A percentile compares a stretch with the other conserved stretches of the same genome.
phyloP scores from a whole-genome alignment of 352 stramenopile species.

The Salisapilia sapeloensis region DNA sequence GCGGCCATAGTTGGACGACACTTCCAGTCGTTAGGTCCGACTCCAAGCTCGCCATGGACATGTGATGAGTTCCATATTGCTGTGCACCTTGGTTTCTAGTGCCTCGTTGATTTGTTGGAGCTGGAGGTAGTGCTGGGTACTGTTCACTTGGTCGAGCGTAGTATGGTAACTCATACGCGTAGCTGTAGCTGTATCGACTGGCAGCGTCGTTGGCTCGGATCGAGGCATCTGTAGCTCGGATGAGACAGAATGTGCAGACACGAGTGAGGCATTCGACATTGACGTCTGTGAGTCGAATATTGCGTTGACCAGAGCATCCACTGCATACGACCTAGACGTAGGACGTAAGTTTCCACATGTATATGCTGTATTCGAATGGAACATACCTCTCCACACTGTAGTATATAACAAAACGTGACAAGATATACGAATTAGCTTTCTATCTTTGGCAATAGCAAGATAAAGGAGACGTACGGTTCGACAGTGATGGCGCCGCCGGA shows the following conservation, averaged over 20 bases:
- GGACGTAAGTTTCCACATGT: neutral
- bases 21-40: conserved; percentile 40
- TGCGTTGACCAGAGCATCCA: conserved; percentile 51
- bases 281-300: conserved; percentile 56
- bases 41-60: conserved; percentile 35
- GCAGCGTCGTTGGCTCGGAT: conserved; percentile 33
- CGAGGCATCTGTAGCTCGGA: conserved; percentile 49
- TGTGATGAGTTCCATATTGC: conserved; percentile 10
- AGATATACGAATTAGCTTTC: neutral
- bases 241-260: conserved; percentile 70
- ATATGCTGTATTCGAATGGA: neutral
- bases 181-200: conserved; percentile 3
- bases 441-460: neutral
- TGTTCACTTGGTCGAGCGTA: no score
- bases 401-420: neutral
- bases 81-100: conserved; percentile 1
- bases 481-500: conserved; percentile 60
- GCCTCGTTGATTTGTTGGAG: neutral
- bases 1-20: conserved; percentile 48
- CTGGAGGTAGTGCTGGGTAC: neutral
- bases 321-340: conserved; percentile 48
- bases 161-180: no score
- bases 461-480: conserved; percentile 18
- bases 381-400: conserved; percentile 46
- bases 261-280: conserved; percentile 63